phyloP scores from a whole-genome alignment of 257 asterid species.

The Fraxinus excelsior region DNA sequence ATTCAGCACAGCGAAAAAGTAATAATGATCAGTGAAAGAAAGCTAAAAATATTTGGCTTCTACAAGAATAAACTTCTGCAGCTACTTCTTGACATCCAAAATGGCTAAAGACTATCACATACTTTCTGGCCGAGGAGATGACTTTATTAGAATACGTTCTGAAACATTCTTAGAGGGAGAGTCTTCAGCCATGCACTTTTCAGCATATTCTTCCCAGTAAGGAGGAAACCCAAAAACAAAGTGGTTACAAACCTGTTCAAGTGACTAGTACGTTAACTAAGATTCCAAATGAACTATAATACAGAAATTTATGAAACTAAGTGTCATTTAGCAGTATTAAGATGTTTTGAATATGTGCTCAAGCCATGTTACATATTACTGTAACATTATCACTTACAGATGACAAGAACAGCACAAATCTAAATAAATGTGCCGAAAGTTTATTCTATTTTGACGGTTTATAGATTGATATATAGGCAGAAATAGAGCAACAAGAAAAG shows the following conservation, averaged over 20 bases:
- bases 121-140: slow-evolving; percentile 27
- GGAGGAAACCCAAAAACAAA: slow-evolving; percentile 76
- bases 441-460: slow-evolving; percentile 14
- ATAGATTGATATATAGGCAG: background rate
- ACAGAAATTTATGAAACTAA: slow-evolving; percentile 14
- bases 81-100: slow-evolving; percentile 7
- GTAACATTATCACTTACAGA: background rate
- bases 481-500: slow-evolving; percentile 9
- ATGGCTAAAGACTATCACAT: slow-evolving; percentile 23
- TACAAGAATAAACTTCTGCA: background rate
- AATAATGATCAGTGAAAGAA: slow-evolving; percentile 15
- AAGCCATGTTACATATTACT: slow-evolving; percentile 1
- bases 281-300: slow-evolving; percentile 15
- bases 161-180: slow-evolving; percentile 28
- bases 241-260: slow-evolving; percentile 59
- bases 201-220: slow-evolving; percentile 61
- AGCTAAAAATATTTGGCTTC: background rate
- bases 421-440: background rate
- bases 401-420: background rate
- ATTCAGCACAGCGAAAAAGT: slow-evolving; percentile 10
- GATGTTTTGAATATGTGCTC: slow-evolving; percentile 17
- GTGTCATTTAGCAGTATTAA: slow-evolving; percentile 6
- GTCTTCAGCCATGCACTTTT: slow-evolving; percentile 36
- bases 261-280: slow-evolving; percentile 6
- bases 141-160: slow-evolving; percentile 18